Evolutionary conservation across 2,329 filamentous ascomycete species (phyloP).

Genomic region (Celoporthe dispersa): DNA sequence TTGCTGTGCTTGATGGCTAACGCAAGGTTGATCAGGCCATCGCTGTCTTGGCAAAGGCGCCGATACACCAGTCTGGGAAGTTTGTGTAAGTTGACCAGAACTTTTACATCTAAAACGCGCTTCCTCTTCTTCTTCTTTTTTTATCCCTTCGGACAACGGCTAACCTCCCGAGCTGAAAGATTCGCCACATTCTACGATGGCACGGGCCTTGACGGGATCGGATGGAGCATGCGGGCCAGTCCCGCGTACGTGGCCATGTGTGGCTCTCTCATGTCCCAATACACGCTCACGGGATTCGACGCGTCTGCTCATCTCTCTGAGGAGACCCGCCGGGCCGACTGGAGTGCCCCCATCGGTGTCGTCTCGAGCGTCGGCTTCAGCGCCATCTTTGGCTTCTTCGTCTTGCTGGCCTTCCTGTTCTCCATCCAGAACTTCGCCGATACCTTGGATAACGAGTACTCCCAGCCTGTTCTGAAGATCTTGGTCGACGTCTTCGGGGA

Average conservation of each 20-base stretch:
- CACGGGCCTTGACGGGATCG: slow-evolving; percentile 50
- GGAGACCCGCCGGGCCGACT: slow-evolving; percentile 60
- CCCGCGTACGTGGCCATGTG: slow-evolving; percentile 59
- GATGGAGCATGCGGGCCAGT: slow-evolving; percentile 58
- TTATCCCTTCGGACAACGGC: background rate
- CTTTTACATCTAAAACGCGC: background rate
- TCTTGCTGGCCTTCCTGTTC: slow-evolving; percentile 61
- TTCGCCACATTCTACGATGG: slow-evolving; percentile 59
- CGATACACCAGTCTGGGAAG: slow-evolving; percentile 56
- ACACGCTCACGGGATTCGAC: slow-evolving; percentile 55
- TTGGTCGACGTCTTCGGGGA: slow-evolving; percentile 61
- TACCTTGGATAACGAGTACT: slow-evolving; percentile 50
- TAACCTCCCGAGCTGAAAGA: background rate
- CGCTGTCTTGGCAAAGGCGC: slow-evolving; percentile 60
- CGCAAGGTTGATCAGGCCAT: slow-evolving; percentile 42
- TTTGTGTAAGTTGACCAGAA: slow-evolving; percentile 43
- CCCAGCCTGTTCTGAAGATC: slow-evolving; percentile 62
- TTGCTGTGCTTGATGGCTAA: background rate
- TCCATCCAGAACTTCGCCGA: slow-evolving; percentile 60
- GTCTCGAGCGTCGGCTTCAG: slow-evolving; percentile 60
- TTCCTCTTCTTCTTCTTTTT: too few relatives aligned
- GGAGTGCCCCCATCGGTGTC: slow-evolving; percentile 62
- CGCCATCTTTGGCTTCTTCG: slow-evolving; percentile 62
- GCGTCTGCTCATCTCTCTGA: slow-evolving; percentile 61
- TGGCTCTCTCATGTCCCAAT: slow-evolving; percentile 59